Percentiles rank a stretch among this genome's conserved stretches.
Evolutionary conservation across 139 green algal species (phyloP).

Genomic region (Haematococcus lacustris): DNA sequence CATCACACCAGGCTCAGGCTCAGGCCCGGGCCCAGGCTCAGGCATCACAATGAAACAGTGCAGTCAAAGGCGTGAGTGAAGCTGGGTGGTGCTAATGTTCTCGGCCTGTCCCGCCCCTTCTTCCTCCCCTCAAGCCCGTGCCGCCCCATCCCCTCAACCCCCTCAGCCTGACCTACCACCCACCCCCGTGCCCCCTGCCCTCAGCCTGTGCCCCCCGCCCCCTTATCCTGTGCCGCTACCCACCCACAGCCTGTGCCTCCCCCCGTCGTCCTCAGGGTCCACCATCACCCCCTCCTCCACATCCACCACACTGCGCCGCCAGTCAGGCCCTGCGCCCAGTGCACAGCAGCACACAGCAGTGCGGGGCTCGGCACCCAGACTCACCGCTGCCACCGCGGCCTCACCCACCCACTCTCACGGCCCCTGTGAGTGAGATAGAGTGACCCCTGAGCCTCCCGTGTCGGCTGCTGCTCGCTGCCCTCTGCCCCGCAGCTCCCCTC

Average conservation of each 20-base stretch:
- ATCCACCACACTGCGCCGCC: constrained; percentile 32
- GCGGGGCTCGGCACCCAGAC: no score
- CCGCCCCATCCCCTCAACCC: neutral
- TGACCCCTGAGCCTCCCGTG: no score
- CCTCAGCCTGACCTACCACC: no score
- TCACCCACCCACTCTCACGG: no score
- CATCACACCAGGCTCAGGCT: neutral
- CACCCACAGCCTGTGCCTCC: constrained; percentile 30
- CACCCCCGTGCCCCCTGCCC: no score
- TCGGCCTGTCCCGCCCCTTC: no score
- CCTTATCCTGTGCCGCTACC: no score
- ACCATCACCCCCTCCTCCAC: constrained; percentile 27
- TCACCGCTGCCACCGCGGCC: no score
- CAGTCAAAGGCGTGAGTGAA: no score
- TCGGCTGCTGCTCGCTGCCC: neutral
- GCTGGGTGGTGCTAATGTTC: no score
- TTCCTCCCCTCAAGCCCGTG: neutral
- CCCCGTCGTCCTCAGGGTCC: constrained; percentile 25
- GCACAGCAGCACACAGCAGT: neutral
- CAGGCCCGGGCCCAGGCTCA: neutral
- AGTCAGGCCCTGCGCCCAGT: constrained; percentile 19
- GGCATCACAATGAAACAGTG: neutral
- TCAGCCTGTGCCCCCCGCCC: neutral
- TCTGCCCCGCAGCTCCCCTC: neutral
- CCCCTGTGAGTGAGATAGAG: no score